Evolutionary conservation across 441 rosid species (phyloP).

Genomic region (Aleurites moluccanus): DNA sequence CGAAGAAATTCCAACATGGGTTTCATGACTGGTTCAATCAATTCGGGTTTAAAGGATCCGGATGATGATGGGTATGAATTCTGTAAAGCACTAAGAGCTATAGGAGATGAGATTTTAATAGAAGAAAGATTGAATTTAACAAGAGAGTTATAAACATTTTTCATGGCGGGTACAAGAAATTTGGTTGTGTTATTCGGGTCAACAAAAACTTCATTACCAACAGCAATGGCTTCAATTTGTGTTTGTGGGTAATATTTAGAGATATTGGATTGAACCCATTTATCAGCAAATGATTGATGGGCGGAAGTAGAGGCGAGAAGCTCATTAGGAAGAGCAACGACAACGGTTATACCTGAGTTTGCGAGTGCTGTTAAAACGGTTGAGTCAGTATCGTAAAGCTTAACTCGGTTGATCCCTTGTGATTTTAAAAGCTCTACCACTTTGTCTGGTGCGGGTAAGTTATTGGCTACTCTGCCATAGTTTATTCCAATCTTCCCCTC

Average conservation of each 20-base stretch:
- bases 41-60: conserved; percentile 62
- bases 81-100: conserved; percentile 57
- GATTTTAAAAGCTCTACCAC: conserved; percentile 71
- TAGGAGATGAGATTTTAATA: conserved; percentile 69
- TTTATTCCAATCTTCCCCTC: conserved; percentile 64
- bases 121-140: conserved; percentile 46
- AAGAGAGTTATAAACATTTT: conserved; percentile 56
- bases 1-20: conserved; percentile 71
- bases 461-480: conserved; percentile 73
- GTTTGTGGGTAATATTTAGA: conserved; percentile 57
- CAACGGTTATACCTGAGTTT: conserved; percentile 56
- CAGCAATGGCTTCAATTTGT: conserved; percentile 72
- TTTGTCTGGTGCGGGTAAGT: conserved; percentile 62
- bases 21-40: conserved; percentile 61
- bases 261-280: conserved; percentile 71
- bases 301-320: conserved; percentile 61
- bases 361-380: conserved; percentile 62
- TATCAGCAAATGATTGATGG: conserved; percentile 61
- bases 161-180: conserved; percentile 81
- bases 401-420: conserved; percentile 62
- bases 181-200: conserved; percentile 62
- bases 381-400: conserved; percentile 70
- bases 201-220: conserved; percentile 86
- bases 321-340: conserved; percentile 79
- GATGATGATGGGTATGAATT: conserved; percentile 75